phyloP scores from a whole-genome alignment of 2,329 filamentous ascomycete genomes.

The Pseudogymnoascus sp. region DNA sequence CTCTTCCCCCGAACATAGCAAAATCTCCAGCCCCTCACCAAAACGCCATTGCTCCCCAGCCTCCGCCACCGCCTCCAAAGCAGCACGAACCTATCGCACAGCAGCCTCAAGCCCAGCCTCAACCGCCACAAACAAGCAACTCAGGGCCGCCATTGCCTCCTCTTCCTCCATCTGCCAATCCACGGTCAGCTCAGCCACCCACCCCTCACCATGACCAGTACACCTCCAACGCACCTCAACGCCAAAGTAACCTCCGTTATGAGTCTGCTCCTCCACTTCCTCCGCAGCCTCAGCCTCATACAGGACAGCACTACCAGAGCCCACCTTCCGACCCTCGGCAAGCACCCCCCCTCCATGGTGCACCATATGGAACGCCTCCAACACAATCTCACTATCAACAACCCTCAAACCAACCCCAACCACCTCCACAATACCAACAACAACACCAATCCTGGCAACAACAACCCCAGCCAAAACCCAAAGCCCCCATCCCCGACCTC shows the following conservation, averaged over 20 bases:
- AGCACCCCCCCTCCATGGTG: neutral
- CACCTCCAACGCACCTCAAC: constrained; percentile 13
- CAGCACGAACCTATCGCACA: constrained; percentile 14
- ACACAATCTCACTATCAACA: neutral
- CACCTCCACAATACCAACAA: constrained; percentile 23
- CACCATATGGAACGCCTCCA: constrained; percentile 16
- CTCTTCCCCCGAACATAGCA: constrained; percentile 59
- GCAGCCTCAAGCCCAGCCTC: constrained; percentile 15
- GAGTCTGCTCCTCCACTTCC: constrained; percentile 24
- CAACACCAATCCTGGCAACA: constrained; percentile 24
- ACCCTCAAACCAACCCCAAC: constrained; percentile 13
- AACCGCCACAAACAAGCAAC: constrained; percentile 18
- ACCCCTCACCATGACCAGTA: constrained; percentile 15
- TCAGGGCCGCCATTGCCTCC: constrained; percentile 26
- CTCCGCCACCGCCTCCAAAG: constrained; percentile 30
- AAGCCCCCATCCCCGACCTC: constrained; percentile 41
- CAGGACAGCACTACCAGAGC: constrained; percentile 19
- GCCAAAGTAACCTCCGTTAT: constrained; percentile 28
- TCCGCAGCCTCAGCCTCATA: constrained; percentile 23
- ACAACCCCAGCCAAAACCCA: constrained; percentile 28
- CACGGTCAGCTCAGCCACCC: constrained; percentile 16
- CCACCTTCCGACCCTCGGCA: constrained; percentile 13
- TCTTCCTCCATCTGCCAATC: constrained; percentile 10
- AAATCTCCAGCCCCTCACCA: constrained; percentile 32
- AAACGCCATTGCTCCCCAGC: constrained; percentile 20